Conservation (phyloP, 768 basidiomycete species). For the Lentinula sp. region DNA sequence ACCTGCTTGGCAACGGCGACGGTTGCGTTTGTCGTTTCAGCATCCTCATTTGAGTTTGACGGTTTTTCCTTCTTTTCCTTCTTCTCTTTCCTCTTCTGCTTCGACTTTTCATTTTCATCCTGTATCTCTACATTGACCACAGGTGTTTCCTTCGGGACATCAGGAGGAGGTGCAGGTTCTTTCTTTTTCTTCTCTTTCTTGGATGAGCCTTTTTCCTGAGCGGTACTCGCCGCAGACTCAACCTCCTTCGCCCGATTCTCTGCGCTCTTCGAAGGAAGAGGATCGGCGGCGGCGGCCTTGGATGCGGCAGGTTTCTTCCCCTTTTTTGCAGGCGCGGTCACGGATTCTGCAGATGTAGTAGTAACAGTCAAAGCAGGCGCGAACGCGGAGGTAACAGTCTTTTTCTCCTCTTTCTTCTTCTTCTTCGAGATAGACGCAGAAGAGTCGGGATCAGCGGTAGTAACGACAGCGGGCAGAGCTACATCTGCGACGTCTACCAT, state of each 20-base stretch:
- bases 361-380: conserved; percentile 8
- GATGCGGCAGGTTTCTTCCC: not conserved
- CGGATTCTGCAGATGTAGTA: conserved; percentile 13
- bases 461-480: not conserved
- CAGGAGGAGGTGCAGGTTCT: not conserved
- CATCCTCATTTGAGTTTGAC: not conserved
- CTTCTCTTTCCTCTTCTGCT: conserved; percentile 20
- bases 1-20: conserved; percentile 8
- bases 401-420: not conserved
- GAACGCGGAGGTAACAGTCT: not conserved
- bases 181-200: conserved; percentile 1
- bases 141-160: not conserved
- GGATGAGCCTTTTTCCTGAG: not conserved
- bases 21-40: conserved; percentile 9
- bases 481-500: not conserved
- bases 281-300: not conserved
- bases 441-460: not conserved
- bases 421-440: not conserved
- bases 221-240: conserved; percentile 5
- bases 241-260: conserved; percentile 13
- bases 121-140: conserved; percentile 9
- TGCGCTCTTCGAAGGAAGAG: not conserved
- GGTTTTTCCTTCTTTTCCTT: conserved; percentile 11
- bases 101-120: conserved; percentile 4
- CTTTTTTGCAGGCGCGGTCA: conserved; percentile 1